Conservation (phyloP, 208 protist species). For the Novymonas esmeraldas region DNA sequence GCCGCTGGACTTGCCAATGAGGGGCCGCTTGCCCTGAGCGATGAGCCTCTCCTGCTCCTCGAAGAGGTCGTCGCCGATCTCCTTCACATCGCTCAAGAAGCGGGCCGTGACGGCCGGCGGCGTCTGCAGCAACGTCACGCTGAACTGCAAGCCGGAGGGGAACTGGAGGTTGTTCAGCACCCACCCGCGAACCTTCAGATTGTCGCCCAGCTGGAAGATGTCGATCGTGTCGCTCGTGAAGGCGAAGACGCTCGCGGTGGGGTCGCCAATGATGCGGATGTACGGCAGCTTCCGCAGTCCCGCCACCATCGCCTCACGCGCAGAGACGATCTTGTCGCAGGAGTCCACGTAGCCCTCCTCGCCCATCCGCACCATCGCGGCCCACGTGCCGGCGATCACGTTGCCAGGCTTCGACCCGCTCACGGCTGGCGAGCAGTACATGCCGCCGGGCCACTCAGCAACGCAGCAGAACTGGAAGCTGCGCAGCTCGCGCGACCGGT, state of each 20-base stretch:
- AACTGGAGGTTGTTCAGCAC: constrained; percentile 95
- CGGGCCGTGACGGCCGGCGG: constrained; percentile 58
- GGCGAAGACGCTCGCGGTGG: constrained; percentile 86
- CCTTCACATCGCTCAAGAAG: constrained; percentile 80
- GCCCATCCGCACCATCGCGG: constrained; percentile 94
- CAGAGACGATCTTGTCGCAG: constrained; percentile 80
- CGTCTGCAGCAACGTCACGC: constrained; percentile 91
- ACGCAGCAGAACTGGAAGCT: constrained; percentile 96
- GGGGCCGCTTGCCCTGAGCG: constrained; percentile 41
- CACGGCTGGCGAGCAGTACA: constrained; percentile 97
- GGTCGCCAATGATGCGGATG: constrained; percentile 88
- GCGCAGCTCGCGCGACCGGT: constrained; percentile 84
- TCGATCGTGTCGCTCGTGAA: constrained; percentile 87
- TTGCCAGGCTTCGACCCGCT: constrained; percentile 95
- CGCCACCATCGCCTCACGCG: constrained; percentile 75
- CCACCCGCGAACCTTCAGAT: constrained; percentile 91
- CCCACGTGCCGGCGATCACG: constrained; percentile 96
- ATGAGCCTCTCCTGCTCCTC: constrained; percentile 37
- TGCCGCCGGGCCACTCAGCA: constrained; percentile 97
- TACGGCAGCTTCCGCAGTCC: constrained; percentile 67
- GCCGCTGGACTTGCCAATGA: constrained; percentile 41
- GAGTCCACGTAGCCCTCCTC: constrained; percentile 83
- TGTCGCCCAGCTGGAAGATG: constrained; percentile 90
- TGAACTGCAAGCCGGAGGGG: constrained; percentile 93
- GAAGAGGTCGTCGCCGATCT: constrained; percentile 49